A percentile compares a stretch with the other conserved stretches of the same genome.
phyloP scores from a whole-genome alignment of 2,329 filamentous ascomycete species.

The Hirsutella minnesotensis region DNA sequence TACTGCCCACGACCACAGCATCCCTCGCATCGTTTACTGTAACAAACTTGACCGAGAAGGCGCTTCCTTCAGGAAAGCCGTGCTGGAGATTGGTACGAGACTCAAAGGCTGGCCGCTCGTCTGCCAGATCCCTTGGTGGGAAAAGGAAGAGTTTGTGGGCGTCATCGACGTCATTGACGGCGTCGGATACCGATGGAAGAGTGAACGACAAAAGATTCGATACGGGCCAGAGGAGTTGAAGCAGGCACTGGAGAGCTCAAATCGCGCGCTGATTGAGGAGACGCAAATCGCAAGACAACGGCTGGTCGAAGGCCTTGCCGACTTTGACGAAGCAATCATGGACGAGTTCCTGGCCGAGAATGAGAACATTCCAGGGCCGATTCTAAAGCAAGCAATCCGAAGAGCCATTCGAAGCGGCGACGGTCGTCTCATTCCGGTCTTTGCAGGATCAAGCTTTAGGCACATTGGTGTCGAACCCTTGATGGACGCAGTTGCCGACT shows the following conservation, averaged over 20 bases:
- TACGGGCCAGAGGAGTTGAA: slow-evolving; percentile 17
- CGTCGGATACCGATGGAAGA: slow-evolving; percentile 61
- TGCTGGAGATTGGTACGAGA: slow-evolving; percentile 72
- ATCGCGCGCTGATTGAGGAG: slow-evolving; percentile 50
- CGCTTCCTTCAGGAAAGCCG: slow-evolving; percentile 69
- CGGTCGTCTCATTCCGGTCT: slow-evolving; percentile 71
- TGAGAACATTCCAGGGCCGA: slow-evolving; percentile 55
- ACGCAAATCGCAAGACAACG: slow-evolving; percentile 63
- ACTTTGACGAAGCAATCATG: slow-evolving; percentile 78
- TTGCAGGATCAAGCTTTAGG: slow-evolving; percentile 83
- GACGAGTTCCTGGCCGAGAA: slow-evolving; percentile 72
- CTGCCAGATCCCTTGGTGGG: slow-evolving; percentile 93
- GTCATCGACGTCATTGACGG: slow-evolving; percentile 74
- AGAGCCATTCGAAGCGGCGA: slow-evolving; percentile 55
- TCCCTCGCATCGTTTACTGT: slow-evolving; percentile 68
- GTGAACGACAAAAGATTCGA: slow-evolving; percentile 25
- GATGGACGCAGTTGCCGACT: slow-evolving; percentile 76
- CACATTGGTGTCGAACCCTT: slow-evolving; percentile 92
- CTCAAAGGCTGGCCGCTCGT: slow-evolving; percentile 79
- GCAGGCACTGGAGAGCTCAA: slow-evolving; percentile 27
- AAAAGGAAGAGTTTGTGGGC: slow-evolving; percentile 67
- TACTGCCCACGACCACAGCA: slow-evolving; percentile 74
- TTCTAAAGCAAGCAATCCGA: slow-evolving; percentile 64
- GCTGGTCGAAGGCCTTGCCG: slow-evolving; percentile 73
- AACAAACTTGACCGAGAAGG: slow-evolving; percentile 73